These are phyloP conservation scores for Prillingera fragicola DNA, from an alignment of 1,284 basidiomycete species.

Conservation along the genomic window DNA sequence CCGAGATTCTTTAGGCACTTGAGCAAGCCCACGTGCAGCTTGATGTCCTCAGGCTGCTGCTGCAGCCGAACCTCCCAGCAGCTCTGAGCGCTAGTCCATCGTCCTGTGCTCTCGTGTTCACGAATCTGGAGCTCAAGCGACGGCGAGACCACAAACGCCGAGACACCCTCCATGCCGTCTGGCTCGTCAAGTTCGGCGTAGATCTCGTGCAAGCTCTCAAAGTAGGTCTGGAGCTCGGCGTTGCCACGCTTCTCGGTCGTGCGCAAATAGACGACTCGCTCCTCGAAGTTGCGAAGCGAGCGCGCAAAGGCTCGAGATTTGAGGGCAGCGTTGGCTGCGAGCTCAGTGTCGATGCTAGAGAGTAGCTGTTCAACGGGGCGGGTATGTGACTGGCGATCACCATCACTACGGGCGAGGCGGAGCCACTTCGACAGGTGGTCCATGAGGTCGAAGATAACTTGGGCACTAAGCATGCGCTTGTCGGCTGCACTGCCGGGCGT, in stretches of 20 bases:
- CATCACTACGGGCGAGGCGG: conserved; percentile 53
- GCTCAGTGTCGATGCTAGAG: conserved; percentile 74
- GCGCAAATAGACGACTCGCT: conserved; percentile 58
- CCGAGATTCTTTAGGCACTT: conserved; percentile 90
- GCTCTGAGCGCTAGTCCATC: conserved; percentile 97
- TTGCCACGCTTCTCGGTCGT: conserved; percentile 47
- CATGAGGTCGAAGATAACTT: conserved; percentile 89
- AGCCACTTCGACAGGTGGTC: conserved; percentile 94
- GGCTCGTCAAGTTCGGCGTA: conserved; percentile 96
- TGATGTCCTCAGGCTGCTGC: conserved; percentile 78
- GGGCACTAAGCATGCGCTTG: conserved; percentile 78
- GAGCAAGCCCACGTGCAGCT: conserved; percentile 82
- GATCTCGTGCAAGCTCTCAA: conserved; percentile 90
- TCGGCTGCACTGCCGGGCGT: conserved; percentile 57
- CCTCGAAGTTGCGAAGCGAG: conserved; percentile 91
- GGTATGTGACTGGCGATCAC: conserved; percentile 53
- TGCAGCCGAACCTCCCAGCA: conserved; percentile 99
- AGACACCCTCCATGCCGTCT: conserved; percentile 98
- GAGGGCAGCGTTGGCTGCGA: conserved; percentile 89
- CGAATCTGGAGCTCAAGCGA: conserved; percentile 95
- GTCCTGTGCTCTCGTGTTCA: conserved; percentile 93
- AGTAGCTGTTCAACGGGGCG: conserved; percentile 67
- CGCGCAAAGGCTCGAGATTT: conserved; percentile 91
- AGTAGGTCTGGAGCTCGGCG: conserved; percentile 66
- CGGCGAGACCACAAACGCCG: conserved; percentile 79